phyloP scores from a whole-genome alignment of 805 yeast species.

The Myxozyma udenii region DNA sequence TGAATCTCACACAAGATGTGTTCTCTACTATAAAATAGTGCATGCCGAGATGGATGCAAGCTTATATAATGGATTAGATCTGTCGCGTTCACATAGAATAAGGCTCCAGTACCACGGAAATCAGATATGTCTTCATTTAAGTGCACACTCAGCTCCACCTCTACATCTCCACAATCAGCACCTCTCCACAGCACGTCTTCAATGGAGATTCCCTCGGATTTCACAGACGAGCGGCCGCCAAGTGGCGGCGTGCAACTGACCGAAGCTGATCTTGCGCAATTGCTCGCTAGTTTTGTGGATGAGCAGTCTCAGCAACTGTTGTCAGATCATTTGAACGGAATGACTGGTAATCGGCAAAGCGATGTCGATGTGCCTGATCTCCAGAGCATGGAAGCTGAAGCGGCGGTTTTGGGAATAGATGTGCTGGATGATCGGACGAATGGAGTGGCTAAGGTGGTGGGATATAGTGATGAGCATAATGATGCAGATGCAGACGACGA shows the following conservation, averaged over 20 bases:
- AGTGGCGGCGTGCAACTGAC: constrained; percentile 7
- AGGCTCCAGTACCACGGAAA: too few relatives aligned
- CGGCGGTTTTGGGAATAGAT: background rate
- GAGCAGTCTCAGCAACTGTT: background rate
- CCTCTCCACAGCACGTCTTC: too few relatives aligned
- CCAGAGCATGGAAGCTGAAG: background rate
- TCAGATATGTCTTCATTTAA: too few relatives aligned
- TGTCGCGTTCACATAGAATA: too few relatives aligned
- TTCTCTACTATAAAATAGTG: too few relatives aligned
- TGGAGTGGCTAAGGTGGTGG: background rate
- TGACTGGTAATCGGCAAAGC: background rate
- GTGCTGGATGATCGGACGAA: background rate
- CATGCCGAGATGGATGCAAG: too few relatives aligned
- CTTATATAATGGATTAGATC: too few relatives aligned
- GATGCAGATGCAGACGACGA: background rate
- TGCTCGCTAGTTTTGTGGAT: constrained; percentile 2
- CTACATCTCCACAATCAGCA: too few relatives aligned
- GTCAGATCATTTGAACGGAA: background rate
- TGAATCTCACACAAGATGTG: too few relatives aligned
- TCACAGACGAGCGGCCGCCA: too few relatives aligned
- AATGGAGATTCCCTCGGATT: too few relatives aligned
- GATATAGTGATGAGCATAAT: background rate
- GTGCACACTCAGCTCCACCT: too few relatives aligned
- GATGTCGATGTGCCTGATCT: constrained; percentile 3
- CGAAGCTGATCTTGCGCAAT: constrained; percentile 5